phyloP scores from a whole-genome alignment of 2,329 filamentous ascomycete species.

The Hypomyces perniciosus region DNA sequence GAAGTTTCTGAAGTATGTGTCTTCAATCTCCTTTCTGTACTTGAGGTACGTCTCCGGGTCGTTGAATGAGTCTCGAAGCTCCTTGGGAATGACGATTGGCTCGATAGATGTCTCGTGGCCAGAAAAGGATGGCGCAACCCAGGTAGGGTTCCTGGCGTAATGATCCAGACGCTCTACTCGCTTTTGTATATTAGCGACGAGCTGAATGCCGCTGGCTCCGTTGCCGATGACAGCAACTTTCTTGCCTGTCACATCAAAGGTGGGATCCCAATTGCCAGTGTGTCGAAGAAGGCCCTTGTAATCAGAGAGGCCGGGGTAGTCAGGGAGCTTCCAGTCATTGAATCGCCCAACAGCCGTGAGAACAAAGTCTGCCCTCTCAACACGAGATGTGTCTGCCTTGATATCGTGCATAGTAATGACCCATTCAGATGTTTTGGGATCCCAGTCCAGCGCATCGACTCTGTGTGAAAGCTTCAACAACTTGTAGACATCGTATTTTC shows the following conservation, averaged over 20 bases:
- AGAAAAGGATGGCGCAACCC: constrained; percentile 60
- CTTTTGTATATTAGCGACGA: constrained; percentile 47
- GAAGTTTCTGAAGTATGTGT: constrained; percentile 58
- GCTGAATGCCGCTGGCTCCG: constrained; percentile 55
- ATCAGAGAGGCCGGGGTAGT: constrained; percentile 51
- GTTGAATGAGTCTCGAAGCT: constrained; percentile 53
- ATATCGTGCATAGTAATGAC: constrained; percentile 36
- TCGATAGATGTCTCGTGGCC: constrained; percentile 48
- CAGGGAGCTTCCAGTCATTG: constrained; percentile 58
- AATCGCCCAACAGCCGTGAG: constrained; percentile 60
- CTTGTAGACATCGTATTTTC: constrained; percentile 59
- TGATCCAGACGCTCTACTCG: constrained; percentile 50
- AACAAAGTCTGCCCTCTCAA: constrained; percentile 52
- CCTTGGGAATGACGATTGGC: constrained; percentile 48
- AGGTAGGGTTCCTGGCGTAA: constrained; percentile 59
- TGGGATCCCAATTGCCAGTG: constrained; percentile 53
- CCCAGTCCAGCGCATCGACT: constrained; percentile 54
- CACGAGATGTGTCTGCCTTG: constrained; percentile 30
- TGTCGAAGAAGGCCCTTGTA: constrained; percentile 54
- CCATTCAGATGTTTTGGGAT: constrained; percentile 49
- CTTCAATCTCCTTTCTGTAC: constrained; percentile 52
- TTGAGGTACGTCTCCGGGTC: constrained; percentile 55
- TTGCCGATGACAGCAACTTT: constrained; percentile 57
- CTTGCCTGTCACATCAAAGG: constrained; percentile 43
- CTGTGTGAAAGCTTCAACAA: constrained; percentile 48